These are phyloP conservation scores for Penicillium glabrum DNA, from an alignment of 2,329 filamentous ascomycete genomes.

Conservation along the genomic window DNA sequence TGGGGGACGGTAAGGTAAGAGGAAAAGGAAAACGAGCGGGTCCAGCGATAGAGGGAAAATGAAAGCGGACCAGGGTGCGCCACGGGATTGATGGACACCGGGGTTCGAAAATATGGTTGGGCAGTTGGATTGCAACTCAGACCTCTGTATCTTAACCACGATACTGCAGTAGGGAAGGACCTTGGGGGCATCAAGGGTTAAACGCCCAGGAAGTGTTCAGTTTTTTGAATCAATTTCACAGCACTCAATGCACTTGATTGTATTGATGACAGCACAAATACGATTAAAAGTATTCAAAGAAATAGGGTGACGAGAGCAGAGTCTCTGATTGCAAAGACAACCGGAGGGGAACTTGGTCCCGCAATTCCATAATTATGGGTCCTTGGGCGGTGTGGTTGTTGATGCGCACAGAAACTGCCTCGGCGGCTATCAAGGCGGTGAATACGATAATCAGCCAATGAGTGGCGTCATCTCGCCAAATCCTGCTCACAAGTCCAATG, in stretches of 20 bases:
- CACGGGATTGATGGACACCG: background rate
- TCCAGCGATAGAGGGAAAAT: conserved; percentile 2
- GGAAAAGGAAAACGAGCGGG: conserved; percentile 20
- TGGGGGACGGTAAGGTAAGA: conserved; percentile 17
- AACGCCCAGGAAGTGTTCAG: conserved; percentile 10
- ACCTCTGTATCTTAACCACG: conserved; percentile 24
- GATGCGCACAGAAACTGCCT: background rate
- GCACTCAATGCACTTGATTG: background rate
- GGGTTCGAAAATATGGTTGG: conserved; percentile 13
- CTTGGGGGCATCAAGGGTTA: conserved; percentile 37
- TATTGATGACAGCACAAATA: background rate
- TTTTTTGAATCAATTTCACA: conserved; percentile 6
- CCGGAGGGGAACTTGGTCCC: conserved; percentile 9
- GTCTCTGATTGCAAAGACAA: conserved; percentile 13
- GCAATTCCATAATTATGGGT: conserved; percentile 3
- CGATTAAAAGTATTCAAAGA: background rate
- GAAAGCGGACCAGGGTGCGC: conserved; percentile 5
- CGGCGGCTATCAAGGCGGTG: background rate
- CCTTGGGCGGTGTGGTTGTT: background rate
- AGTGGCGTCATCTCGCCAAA: background rate
- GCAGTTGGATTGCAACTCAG: conserved; percentile 20
- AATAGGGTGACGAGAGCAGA: conserved; percentile 7
- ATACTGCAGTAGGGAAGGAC: conserved; percentile 30
- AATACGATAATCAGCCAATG: background rate
- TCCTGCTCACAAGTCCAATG: background rate